phyloP scores from a whole-genome alignment of 2,329 filamentous ascomycete genomes.

The Talaromyces sp. region DNA sequence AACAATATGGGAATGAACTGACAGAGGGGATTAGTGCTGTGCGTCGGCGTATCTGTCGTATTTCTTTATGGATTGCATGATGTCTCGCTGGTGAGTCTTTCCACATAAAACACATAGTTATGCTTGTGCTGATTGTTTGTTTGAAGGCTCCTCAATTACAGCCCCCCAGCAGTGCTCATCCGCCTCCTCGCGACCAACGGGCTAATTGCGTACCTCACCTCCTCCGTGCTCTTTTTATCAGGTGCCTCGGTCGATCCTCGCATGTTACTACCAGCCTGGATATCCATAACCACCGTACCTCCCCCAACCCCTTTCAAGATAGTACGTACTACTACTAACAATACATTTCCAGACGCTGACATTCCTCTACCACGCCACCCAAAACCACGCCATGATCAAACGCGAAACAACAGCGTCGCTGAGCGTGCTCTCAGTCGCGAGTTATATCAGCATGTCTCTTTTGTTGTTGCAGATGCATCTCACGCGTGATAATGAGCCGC shows the following conservation, averaged over 20 bases:
- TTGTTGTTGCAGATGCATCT: conserved; percentile 63
- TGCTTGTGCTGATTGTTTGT: conserved; percentile 3
- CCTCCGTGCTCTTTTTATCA: conserved; percentile 64
- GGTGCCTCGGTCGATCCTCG: conserved; percentile 66
- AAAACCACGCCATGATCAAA: conserved; percentile 73
- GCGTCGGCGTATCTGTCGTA: conserved; percentile 74
- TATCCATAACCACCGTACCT: conserved; percentile 65
- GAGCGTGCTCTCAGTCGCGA: conserved; percentile 69
- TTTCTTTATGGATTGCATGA: conserved; percentile 78
- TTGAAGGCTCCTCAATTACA: conserved; percentile 74
- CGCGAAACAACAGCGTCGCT: conserved; percentile 75
- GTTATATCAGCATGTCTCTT: conserved; percentile 69
- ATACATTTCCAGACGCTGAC: conserved; percentile 56
- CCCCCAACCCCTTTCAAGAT: not conserved
- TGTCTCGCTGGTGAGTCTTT: conserved; percentile 66
- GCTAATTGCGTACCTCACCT: conserved; percentile 70
- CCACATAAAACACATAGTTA: not conserved
- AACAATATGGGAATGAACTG: conserved; percentile 4
- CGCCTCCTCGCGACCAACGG: conserved; percentile 71
- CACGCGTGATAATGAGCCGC: conserved; percentile 56
- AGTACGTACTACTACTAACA: not conserved
- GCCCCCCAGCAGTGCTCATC: conserved; percentile 69
- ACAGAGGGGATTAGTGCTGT: conserved; percentile 53
- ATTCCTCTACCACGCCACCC: conserved; percentile 68
- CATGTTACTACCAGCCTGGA: conserved; percentile 70